Conservation (phyloP, 129 eudicot genomes). For the Chrysanthemum seticuspe region DNA sequence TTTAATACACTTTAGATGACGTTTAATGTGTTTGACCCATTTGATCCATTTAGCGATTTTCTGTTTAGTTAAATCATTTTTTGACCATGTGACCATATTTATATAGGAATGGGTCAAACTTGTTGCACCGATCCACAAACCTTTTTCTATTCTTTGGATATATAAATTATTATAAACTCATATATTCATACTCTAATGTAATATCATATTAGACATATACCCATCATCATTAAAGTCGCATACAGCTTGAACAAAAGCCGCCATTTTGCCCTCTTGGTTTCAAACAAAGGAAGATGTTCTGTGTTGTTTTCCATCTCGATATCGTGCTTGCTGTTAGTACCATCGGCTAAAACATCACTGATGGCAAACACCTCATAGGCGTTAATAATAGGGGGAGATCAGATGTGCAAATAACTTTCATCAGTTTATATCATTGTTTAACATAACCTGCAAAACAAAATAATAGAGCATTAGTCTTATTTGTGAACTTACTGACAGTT, state of each 20-base stretch:
- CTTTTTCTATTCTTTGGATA: too few species aligned
- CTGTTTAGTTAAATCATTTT: not conserved
- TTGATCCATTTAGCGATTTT: not conserved
- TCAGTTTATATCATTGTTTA: too few species aligned
- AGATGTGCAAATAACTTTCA: too few species aligned
- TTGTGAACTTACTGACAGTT: not conserved
- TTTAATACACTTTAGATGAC: not conserved
- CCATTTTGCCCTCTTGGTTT: slow-evolving; percentile 25
- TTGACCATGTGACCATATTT: too few species aligned
- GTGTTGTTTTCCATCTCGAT: slow-evolving; percentile 20
- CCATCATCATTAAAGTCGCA: slow-evolving; percentile 22
- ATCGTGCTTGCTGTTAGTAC: not conserved
- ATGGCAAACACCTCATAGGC: too few species aligned
- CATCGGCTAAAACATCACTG: too few species aligned
- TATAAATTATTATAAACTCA: too few species aligned
- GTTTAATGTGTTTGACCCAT: not conserved
- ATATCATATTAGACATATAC: slow-evolving; percentile 12
- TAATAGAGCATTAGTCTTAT: too few species aligned
- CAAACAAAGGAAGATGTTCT: slow-evolving; percentile 23
- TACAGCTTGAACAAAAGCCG: slow-evolving; percentile 19
- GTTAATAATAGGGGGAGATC: too few species aligned
- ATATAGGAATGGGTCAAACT: not conserved
- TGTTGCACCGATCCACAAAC: not conserved
- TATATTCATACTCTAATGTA: not conserved
- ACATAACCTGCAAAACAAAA: too few species aligned